phyloP scores from a whole-genome alignment of 2,329 filamentous ascomycete genomes.

The Scedosporium apiospermum region DNA sequence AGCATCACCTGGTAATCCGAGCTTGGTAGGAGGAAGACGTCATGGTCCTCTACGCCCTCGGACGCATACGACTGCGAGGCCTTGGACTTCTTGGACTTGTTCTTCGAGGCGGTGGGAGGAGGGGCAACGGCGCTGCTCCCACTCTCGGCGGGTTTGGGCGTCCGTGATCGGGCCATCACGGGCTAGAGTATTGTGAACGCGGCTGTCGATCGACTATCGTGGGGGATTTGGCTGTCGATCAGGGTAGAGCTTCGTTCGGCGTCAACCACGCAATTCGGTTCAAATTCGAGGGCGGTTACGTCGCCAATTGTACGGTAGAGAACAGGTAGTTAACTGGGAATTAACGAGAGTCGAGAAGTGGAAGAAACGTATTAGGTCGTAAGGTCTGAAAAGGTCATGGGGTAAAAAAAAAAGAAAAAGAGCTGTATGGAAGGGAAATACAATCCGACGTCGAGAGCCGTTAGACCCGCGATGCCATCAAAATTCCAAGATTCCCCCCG shows the following conservation, averaged over 20 bases:
- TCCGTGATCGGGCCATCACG: conserved; percentile 2
- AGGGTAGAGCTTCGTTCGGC: not conserved
- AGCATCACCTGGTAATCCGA: conserved; percentile 75
- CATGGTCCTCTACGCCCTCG: conserved; percentile 76
- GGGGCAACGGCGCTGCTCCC: not conserved
- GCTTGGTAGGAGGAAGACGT: conserved; percentile 77
- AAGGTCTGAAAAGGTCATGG: not conserved
- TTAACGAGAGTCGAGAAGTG: conserved; percentile 5
- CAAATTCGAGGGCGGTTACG: not conserved
- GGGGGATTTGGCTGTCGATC: too few species aligned
- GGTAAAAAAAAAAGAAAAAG: not conserved
- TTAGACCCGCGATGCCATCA: conserved; percentile 34
- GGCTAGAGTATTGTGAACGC: not conserved
- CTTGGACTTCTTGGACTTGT: conserved; percentile 26
- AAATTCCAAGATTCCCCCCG: conserved; percentile 39
- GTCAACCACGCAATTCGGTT: not conserved
- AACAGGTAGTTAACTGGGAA: not conserved
- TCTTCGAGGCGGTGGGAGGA: conserved; percentile 18
- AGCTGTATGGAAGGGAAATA: not conserved
- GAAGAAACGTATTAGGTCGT: not conserved
- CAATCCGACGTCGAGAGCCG: not conserved
- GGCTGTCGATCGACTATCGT: not conserved
- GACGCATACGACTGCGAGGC: conserved; percentile 55
- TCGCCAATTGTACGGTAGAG: not conserved
- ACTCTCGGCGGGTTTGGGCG: conserved; percentile 3